Percentiles rank a stretch among this genome's conserved stretches.
Evolutionary conservation across 2,329 filamentous ascomycete genomes (phyloP).

Genomic region (Arthrobotrys megalospora): DNA sequence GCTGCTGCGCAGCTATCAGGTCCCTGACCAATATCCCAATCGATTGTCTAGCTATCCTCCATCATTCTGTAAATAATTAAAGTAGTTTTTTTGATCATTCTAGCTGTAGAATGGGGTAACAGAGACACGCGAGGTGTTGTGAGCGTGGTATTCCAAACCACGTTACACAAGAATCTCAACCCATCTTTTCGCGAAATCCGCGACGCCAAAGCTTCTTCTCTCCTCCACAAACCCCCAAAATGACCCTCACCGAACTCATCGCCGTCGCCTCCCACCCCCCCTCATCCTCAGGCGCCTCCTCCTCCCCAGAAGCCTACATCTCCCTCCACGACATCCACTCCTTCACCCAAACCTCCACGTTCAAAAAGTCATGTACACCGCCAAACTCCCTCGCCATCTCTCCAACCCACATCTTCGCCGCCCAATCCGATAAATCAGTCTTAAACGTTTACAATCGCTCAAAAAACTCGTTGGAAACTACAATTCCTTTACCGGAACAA

Average conservation of each 20-base stretch:
- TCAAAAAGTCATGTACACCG: conserved; percentile 92
- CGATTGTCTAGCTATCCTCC: too few relatives aligned
- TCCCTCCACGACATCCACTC: conserved; percentile 84
- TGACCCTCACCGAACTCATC: conserved; percentile 56
- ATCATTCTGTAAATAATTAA: too few relatives aligned
- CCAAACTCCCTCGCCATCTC: conserved; percentile 84
- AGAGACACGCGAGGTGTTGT: conserved; percentile 15
- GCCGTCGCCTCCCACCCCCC: conserved; percentile 52
- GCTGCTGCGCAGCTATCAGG: too few relatives aligned
- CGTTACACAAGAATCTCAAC: conserved; percentile 30
- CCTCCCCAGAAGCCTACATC: conserved; percentile 67
- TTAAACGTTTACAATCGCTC: conserved; percentile 91
- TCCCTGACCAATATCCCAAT: too few relatives aligned
- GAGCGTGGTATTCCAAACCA: conserved; percentile 4
- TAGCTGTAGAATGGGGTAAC: too few relatives aligned
- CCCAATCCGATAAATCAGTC: conserved; percentile 90
- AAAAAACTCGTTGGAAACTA: conserved; percentile 88
- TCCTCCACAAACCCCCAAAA: conserved; percentile 10
- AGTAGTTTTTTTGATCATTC: too few relatives aligned
- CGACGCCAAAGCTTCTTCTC: not conserved
- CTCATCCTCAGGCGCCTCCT: conserved; percentile 65
- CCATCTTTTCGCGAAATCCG: conserved; percentile 1
- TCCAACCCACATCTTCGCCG: conserved; percentile 87
- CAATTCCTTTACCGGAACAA: conserved; percentile 88
- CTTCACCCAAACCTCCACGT: conserved; percentile 84